These are phyloP conservation scores for Cladosporium sp. DNA, from an alignment of 2,329 filamentous ascomycete genomes.

Conservation along the genomic window DNA sequence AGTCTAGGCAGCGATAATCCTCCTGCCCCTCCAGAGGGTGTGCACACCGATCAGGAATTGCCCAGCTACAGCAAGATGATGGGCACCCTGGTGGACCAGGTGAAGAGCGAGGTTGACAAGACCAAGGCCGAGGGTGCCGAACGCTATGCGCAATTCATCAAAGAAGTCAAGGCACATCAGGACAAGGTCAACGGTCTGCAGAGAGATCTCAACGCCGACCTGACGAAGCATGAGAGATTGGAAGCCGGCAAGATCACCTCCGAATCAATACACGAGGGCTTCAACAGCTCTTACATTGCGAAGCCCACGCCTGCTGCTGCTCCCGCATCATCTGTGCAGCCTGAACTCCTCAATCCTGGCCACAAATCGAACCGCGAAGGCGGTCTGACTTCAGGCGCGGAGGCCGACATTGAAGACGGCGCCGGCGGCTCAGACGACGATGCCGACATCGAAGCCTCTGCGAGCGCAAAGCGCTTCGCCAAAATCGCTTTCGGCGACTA, in stretches of 20 bases:
- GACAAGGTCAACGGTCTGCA: constrained; percentile 77
- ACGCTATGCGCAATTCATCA: constrained; percentile 72
- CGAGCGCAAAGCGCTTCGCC: constrained; percentile 77
- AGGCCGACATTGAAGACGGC: constrained; percentile 62
- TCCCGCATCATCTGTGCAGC: constrained; percentile 37
- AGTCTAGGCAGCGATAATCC: constrained; percentile 71
- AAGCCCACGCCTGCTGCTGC: constrained; percentile 48
- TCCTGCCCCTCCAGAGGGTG: constrained; percentile 75
- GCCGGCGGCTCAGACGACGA: constrained; percentile 50
- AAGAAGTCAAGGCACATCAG: constrained; percentile 74
- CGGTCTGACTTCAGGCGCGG: constrained; percentile 57
- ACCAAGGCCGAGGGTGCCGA: constrained; percentile 55
- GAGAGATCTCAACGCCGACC: constrained; percentile 69
- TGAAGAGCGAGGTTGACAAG: constrained; percentile 81
- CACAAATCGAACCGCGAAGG: constrained; percentile 31
- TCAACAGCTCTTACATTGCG: constrained; percentile 79
- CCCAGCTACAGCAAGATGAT: constrained; percentile 97
- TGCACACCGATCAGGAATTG: constrained; percentile 72
- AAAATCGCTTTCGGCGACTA: constrained; percentile 77
- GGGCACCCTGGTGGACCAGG: constrained; percentile 90
- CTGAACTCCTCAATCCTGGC: constrained; percentile 37
- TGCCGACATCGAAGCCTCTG: constrained; percentile 72
- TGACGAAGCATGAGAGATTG: constrained; percentile 80
- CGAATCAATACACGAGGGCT: constrained; percentile 82
- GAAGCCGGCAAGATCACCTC: constrained; percentile 91